Base-by-base conservation (phyloP, 768 basidiomycete genomes). In the Polyporus arcularius region DNA sequence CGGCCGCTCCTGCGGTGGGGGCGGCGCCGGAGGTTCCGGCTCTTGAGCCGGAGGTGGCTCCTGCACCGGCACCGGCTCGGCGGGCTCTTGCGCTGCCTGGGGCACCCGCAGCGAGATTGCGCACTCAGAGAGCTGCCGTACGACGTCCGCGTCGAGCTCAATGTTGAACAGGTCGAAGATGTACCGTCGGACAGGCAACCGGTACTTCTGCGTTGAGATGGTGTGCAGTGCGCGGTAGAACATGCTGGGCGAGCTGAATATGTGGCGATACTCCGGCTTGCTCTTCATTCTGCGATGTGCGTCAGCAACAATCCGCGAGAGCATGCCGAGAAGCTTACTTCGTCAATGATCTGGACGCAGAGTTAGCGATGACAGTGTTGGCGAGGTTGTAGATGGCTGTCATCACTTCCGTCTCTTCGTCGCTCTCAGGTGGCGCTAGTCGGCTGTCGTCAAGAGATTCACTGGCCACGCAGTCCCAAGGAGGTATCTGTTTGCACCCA, bases 361-460 rank as follows among this genome's bases (percentile, higher is more conserved):
- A 86, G 68, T 96, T 96, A 0, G 96, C 95, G 59, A 98, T 91
- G 53, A 98, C 95, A 18, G 95, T 93, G 71, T 99, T 99, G 31
- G 90, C 88, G 43, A 99, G 79, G 71, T 98, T 98, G 67, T 94
- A 90, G 52, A 99, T 92, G 4, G 93, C 92, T 4, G 89, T 88
- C 66, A 96, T 82, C 31, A 93, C 88, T 66, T 96, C 93, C 4
- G 86, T 80, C 67, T 98, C 96, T 40, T 83, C 76, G 62, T 87
- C 85, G 7, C 84, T 78, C 0, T 82, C 81, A 9, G 91, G 86
- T 4, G 89, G 85, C 59, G 85, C 76, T 31, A 96, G 73, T 2
- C 83, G 85, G 58, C 65, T 59, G 73, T 82, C 65, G 41, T 65
- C 59, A 52, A 75, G 67, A 38, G 71, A 70, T 38, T 72, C 65